These are phyloP conservation scores for Phoenix roebelenii DNA, from an alignment of 176 grass and related monocot genomes.

Conservation along the genomic window DNA sequence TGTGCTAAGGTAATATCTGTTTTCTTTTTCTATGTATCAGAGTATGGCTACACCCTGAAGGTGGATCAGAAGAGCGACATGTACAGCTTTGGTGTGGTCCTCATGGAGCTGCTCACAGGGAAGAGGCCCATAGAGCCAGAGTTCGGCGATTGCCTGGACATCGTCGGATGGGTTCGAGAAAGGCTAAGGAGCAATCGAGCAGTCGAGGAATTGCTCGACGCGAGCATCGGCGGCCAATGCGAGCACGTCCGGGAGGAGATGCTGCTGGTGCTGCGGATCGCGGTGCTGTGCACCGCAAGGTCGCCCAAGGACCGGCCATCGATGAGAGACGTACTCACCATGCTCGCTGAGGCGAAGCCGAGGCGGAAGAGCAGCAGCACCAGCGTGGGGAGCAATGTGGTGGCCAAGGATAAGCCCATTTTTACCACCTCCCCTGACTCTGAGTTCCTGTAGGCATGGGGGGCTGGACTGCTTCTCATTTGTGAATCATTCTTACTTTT, in stretches of 20 bases:
- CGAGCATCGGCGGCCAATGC: constrained; percentile 38
- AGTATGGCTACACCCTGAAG: constrained; percentile 88
- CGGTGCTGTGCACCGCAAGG: constrained; percentile 81
- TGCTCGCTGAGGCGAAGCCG: constrained; percentile 89
- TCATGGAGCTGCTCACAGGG: constrained; percentile 91
- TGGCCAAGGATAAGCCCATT: constrained; percentile 82
- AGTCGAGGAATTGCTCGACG: constrained; percentile 77
- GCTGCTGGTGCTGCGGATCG: constrained; percentile 76
- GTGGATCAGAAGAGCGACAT: constrained; percentile 96
- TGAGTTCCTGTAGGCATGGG: constrained; percentile 33
- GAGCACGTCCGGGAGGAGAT: constrained; percentile 92
- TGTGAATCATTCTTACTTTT: too few relatives aligned
- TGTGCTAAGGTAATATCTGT: too few relatives aligned
- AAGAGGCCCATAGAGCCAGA: constrained; percentile 64
- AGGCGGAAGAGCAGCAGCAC: constrained; percentile 79
- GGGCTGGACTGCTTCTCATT: too few relatives aligned
- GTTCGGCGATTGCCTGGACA: constrained; percentile 64
- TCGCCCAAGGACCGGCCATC: constrained; percentile 80
- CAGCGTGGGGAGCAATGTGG: constrained; percentile 33
- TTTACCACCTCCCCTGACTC: constrained; percentile 76
- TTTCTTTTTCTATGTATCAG: constrained; percentile 16
- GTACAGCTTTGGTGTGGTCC: constrained; percentile 82
- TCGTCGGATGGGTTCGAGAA: constrained; percentile 77
- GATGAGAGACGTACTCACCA: constrained; percentile 86
- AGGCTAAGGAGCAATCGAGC: constrained; percentile 45